These are phyloP conservation scores for Sparassis latifolia DNA, from an alignment of 1,284 basidiomycete species.

Conservation along the genomic window DNA sequence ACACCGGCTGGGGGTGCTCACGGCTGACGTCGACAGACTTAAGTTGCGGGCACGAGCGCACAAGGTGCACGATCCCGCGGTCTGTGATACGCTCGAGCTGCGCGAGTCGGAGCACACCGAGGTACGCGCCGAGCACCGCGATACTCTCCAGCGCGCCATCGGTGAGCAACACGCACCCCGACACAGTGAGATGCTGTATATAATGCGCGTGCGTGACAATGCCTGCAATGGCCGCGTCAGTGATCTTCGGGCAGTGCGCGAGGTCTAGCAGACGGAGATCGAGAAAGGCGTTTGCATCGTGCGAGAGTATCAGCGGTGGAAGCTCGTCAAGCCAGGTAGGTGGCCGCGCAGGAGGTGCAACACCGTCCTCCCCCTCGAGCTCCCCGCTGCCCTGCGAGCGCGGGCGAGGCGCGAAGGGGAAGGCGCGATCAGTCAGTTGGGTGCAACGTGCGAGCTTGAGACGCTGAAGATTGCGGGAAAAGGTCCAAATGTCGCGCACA, in stretches of 20 bases:
- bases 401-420: constrained; percentile 41
- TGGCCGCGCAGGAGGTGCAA: constrained; percentile 28
- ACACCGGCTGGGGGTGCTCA: constrained; percentile 33
- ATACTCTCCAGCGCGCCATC: constrained; percentile 69
- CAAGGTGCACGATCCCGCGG: constrained; percentile 64
- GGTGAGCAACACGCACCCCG: constrained; percentile 79
- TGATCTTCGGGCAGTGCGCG: constrained; percentile 64
- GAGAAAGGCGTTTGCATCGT: constrained; percentile 46
- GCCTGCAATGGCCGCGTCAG: constrained; percentile 76
- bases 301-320: constrained; percentile 49
- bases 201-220: constrained; percentile 76
- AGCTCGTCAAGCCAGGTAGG: constrained; percentile 51
- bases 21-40: constrained; percentile 85
- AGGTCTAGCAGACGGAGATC: constrained; percentile 76
- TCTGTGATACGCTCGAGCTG: constrained; percentile 82
- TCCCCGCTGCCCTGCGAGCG: background rate
- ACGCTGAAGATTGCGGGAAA: constrained; percentile 70
- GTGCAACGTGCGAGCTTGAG: constrained; percentile 69
- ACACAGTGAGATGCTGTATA: constrained; percentile 73
- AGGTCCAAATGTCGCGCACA: constrained; percentile 79
- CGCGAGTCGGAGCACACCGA: constrained; percentile 80
- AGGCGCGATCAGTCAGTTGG: constrained; percentile 70
- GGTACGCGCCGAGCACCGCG: constrained; percentile 64
- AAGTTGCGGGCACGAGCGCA: constrained; percentile 67
- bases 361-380: background rate